Evolutionary conservation across 768 basidiomycete species (phyloP).

Genomic region (Leccinellum albellum): DNA sequence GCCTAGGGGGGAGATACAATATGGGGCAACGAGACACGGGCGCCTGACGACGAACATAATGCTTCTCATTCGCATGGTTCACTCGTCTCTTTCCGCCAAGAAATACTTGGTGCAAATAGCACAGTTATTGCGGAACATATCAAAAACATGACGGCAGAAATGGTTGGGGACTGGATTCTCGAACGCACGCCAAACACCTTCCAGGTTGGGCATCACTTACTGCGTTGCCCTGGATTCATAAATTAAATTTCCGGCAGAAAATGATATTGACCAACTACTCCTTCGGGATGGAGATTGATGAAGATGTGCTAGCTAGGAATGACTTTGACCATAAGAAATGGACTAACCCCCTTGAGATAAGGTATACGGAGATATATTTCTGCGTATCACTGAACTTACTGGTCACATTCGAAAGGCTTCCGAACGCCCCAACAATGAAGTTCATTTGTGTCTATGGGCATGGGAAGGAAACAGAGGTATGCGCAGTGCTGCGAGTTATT

Average conservation of each 20-base stretch:
- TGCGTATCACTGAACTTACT: background rate
- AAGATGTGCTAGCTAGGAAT: conserved; percentile 58
- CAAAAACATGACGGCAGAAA: conserved; percentile 73
- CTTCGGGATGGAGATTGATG: conserved; percentile 80
- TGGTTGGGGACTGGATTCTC: conserved; percentile 76
- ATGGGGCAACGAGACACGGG: conserved; percentile 74
- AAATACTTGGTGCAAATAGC: conserved; percentile 4
- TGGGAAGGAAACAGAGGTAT: conserved; percentile 91
- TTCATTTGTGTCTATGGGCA: conserved; percentile 93
- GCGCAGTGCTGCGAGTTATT: conserved; percentile 1
- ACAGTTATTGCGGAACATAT: conserved; percentile 14
- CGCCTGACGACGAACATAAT: conserved; percentile 71
- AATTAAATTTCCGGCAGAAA: conserved; percentile 36
- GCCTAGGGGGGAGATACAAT: conserved; percentile 72
- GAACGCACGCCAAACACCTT: conserved; percentile 80
- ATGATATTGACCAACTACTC: conserved; percentile 87
- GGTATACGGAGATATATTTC: conserved; percentile 35
- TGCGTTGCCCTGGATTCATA: background rate
- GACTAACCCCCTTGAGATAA: conserved; percentile 85
- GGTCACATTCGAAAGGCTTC: conserved; percentile 49
- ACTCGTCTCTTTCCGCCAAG: conserved; percentile 72
- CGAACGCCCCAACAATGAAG: conserved; percentile 87
- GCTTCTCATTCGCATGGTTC: conserved; percentile 68
- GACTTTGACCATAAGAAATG: conserved; percentile 78
- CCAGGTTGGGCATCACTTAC: conserved; percentile 46